Evolutionary conservation across 2,329 filamentous ascomycete species (phyloP), one percentile per base, ranked within the genome.

Genomic region (Nemania bipapillata): DNA sequence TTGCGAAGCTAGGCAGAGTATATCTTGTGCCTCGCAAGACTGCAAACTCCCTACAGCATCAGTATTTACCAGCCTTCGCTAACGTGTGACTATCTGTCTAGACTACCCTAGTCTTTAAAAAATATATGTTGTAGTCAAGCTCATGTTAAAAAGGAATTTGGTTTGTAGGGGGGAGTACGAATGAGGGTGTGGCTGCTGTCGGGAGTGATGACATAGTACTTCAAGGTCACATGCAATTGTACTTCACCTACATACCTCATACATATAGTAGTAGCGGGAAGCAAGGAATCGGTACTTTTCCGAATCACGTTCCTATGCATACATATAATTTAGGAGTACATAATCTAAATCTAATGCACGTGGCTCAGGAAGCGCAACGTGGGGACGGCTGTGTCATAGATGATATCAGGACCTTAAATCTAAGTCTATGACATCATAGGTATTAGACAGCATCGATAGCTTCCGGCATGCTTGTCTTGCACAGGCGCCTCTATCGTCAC

Each of bases 401-500:
- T 50, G 28, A 52, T 28, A 45, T 37, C 32, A 52, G 32, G 35
- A 24, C 35, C 30, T 35, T 28, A n/a, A n/a, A 42, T 32, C 17
- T 22, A 8, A n/a, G 37, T 24, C 35, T 42, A 70, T 68, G 63
- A 71, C 70, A 63, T 71, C 70, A 71, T 61, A 22, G 12, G 37
- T 53, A 49, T 24, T n/a, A 20, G 37, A 20, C 53, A 55, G 54
- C 60, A 64, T 49, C 47, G 49, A 30, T 24, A 55, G 55, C 59
- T 63, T 47, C 26, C 26, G 22, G 26, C 53, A 54, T 57, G 56
- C 65, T 56, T 52, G 59, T 66, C 53, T 57, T 30, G 50, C 53
- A 28, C 35, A 50, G 28, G 42, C 63, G 66, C 69, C 63, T 42
- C 58, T 35, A 69, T 70, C 69, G 67, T 71, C 69, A 69, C 68